Conservation (phyloP, 805 yeast species). For the Maudiozyma bulderi region DNA sequence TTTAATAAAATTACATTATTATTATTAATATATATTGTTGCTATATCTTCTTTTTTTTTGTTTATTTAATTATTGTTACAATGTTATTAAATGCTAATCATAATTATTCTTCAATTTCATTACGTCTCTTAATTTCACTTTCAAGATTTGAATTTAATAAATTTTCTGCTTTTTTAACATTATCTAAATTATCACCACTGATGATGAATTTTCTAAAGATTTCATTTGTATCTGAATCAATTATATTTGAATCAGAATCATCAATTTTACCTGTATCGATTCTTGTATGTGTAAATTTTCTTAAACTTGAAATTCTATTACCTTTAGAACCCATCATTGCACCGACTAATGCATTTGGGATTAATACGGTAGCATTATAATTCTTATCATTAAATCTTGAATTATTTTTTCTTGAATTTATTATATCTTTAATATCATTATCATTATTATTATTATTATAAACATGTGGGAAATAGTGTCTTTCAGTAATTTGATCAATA, state of each 20-base stretch:
- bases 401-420: background rate
- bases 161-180: constrained; percentile 45
- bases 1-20: too few species aligned
- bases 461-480: constrained; percentile 55
- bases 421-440: background rate
- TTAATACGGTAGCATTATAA: constrained; percentile 17
- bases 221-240: constrained; percentile 20
- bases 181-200: constrained; percentile 37
- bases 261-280: constrained; percentile 46
- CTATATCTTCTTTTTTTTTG: background rate
- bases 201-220: constrained; percentile 54
- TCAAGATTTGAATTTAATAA: constrained; percentile 46
- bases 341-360: constrained; percentile 76
- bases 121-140: constrained; percentile 41
- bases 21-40: background rate
- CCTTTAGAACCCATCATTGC: constrained; percentile 82
- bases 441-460: background rate
- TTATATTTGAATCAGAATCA: constrained; percentile 52
- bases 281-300: constrained; percentile 65
- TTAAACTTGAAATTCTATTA: constrained; percentile 71
- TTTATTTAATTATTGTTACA: background rate
- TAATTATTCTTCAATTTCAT: constrained; percentile 1
- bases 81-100: background rate
- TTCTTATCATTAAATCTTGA: background rate
- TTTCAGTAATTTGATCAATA: constrained; percentile 12